Conservation (phyloP, 1,139 yeast genomes). For the Sugiyamaella xylanicola region DNA sequence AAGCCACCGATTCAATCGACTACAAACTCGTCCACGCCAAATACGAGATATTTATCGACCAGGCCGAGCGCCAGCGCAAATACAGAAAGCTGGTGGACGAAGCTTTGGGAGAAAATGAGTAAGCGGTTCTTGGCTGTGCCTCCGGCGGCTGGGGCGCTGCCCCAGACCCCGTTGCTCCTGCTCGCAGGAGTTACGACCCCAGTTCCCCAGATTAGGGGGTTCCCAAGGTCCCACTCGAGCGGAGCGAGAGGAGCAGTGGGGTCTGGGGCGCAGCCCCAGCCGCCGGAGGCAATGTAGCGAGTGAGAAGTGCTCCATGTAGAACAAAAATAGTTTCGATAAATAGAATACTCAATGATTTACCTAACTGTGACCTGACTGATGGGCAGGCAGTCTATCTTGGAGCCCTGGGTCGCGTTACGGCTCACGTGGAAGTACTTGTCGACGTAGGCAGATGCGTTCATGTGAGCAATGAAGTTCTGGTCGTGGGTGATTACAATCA, state of each 20-base stretch:
- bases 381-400: slow-evolving; percentile 54
- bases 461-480: slow-evolving; percentile 84
- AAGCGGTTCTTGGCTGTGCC: no score
- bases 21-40: slow-evolving; percentile 71
- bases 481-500: slow-evolving; percentile 94
- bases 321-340: no score
- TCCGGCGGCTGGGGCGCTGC: no score
- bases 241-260: no score
- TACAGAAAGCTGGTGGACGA: slow-evolving; percentile 71
- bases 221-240: no score
- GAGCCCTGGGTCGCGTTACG: slow-evolving; percentile 83
- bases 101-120: slow-evolving; percentile 32
- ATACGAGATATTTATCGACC: slow-evolving; percentile 83
- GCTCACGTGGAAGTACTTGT: slow-evolving; percentile 78
- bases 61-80: slow-evolving; percentile 75
- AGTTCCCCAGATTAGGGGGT: no score
- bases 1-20: slow-evolving; percentile 59
- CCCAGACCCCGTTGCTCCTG: no score
- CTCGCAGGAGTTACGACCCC: no score
- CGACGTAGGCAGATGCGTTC: slow-evolving; percentile 85
- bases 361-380: slow-evolving; percentile 32
- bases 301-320: no score
- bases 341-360: no score
- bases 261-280: no score
- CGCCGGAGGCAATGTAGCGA: no score